These are phyloP conservation scores for Microcyclosporella mali DNA, from an alignment of 2,329 filamentous ascomycete genomes.

Conservation along the genomic window DNA sequence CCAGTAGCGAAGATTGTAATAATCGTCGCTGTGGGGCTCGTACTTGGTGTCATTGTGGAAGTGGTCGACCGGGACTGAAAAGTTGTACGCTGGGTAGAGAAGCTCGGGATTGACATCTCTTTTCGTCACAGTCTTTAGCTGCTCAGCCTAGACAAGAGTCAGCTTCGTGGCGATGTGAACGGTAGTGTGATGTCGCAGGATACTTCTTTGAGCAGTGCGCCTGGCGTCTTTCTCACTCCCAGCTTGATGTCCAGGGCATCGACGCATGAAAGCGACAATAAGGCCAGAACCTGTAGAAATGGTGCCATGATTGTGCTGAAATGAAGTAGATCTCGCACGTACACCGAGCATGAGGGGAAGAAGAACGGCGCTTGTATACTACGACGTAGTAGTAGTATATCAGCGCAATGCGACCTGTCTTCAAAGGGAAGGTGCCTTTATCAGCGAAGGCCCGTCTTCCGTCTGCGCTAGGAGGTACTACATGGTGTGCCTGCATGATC, in stretches of 20 bases:
- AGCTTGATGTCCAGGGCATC: slow-evolving; percentile 3
- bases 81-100: slow-evolving; percentile 45
- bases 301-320: slow-evolving; percentile 2
- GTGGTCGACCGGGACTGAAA: slow-evolving; percentile 64
- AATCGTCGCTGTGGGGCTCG: slow-evolving; percentile 64
- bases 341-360: too few relatives aligned
- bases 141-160: neutral
- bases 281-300: slow-evolving; percentile 1
- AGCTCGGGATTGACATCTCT: slow-evolving; percentile 29
- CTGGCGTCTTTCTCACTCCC: slow-evolving; percentile 1
- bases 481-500: too few relatives aligned
- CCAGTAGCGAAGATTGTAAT: slow-evolving; percentile 72
- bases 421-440: too few relatives aligned
- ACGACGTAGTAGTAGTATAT: too few relatives aligned
- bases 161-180: neutral
- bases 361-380: too few relatives aligned
- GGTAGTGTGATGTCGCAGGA: too few relatives aligned
- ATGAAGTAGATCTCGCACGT: neutral
- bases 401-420: too few relatives aligned
- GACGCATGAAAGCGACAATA: neutral
- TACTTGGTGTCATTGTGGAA: slow-evolving; percentile 76
- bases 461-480: too few relatives aligned
- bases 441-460: too few relatives aligned
- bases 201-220: neutral
- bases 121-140: slow-evolving; percentile 9